Evolutionary conservation across 768 basidiomycete genomes (phyloP), one percentile per base, ranked within the genome.

Genomic region (Brasilioporus rufonigricans): DNA sequence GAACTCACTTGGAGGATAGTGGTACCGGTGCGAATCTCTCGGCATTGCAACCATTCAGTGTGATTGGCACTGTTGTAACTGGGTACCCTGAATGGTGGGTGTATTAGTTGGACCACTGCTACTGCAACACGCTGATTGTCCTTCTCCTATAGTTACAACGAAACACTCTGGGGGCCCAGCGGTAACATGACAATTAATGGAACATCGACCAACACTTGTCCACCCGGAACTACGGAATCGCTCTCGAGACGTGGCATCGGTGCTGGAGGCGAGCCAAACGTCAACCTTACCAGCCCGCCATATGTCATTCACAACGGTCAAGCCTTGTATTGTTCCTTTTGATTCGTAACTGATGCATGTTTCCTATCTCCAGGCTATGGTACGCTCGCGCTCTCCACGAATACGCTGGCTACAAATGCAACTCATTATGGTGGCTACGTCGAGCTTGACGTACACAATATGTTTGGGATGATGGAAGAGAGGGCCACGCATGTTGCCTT

Each of bases 111-210:
- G 2, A 16, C 6, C 45, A 11, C 10, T 5, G 5, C 3, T 1
- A 31, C 14, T 24, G 16, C n/a, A 16, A 38, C 19, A 10, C 26
- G 6, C 41, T 59, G 44, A 57, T 32, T 11, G 0, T 24, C n/a
- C n/a, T 36, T 27, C 56, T 46, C 33, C 40, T 6, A 14, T 36
- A 87, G 87, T 40, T 90, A 90, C 64, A 79, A 89, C 61, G 60
- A 77, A 19, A 77, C 80, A 0, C 62, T 80, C 14, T 88, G 76
- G 61, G 87, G 87, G 14, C 80, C 81, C 0, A 87, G 86, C 57
- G 88, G 88, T 5, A 91, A 90, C 62, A 80, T 90, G 66, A 87
- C 85, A 13, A 77, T 89, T 57, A 84, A 86, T 50, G 86, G 86
- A 7, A 80, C 74, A 3, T 70, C 78, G 39, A 89, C 87, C 6